A percentile compares a stretch with the other conserved stretches of the same genome.
phyloP scores from a whole-genome alignment of 1,284 basidiomycete genomes.

The Apiotrichum mycotoxinovorans region DNA sequence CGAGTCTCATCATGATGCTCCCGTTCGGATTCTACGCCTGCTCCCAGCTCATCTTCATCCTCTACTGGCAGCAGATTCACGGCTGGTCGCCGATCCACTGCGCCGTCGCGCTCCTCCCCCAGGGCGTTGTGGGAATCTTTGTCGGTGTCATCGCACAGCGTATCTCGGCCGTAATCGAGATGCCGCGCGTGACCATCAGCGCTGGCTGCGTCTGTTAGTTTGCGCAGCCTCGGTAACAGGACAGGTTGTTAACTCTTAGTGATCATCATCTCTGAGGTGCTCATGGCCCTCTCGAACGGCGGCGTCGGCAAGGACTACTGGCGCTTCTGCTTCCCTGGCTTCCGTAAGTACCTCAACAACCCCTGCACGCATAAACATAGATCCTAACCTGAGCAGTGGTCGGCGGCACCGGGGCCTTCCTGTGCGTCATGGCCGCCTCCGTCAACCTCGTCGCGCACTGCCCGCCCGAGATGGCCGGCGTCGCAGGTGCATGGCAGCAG shows the following conservation, averaged over 20 bases:
- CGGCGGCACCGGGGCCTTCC: no score
- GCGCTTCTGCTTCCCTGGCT: constrained; percentile 37
- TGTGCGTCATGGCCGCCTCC: constrained; percentile 26
- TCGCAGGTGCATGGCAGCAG: constrained; percentile 45
- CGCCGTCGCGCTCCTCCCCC: constrained; percentile 22
- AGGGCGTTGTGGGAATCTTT: constrained; percentile 24
- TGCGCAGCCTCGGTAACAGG: no score
- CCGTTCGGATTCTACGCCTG: constrained; percentile 21
- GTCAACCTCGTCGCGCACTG: constrained; percentile 28
- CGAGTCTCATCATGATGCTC: no score
- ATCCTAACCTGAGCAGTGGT: constrained; percentile 33
- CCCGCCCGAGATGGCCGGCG: constrained; percentile 37
- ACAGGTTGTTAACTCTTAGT: no score
- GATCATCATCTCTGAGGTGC: constrained; percentile 23
- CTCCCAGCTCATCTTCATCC: constrained; percentile 36
- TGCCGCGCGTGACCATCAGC: constrained; percentile 16
- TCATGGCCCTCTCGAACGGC: constrained; percentile 26
- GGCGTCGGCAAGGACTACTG: constrained; percentile 34
- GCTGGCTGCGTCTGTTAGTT: no score
- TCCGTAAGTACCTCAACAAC: no score
- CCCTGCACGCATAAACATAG: no score
- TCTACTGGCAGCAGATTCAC: constrained; percentile 35
- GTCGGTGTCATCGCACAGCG: constrained; percentile 26
- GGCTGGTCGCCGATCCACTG: constrained; percentile 35
- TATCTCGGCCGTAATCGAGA: constrained; percentile 8